phyloP scores from a whole-genome alignment of 2,329 filamentous ascomycete species.

The Ophiostoma ips region DNA sequence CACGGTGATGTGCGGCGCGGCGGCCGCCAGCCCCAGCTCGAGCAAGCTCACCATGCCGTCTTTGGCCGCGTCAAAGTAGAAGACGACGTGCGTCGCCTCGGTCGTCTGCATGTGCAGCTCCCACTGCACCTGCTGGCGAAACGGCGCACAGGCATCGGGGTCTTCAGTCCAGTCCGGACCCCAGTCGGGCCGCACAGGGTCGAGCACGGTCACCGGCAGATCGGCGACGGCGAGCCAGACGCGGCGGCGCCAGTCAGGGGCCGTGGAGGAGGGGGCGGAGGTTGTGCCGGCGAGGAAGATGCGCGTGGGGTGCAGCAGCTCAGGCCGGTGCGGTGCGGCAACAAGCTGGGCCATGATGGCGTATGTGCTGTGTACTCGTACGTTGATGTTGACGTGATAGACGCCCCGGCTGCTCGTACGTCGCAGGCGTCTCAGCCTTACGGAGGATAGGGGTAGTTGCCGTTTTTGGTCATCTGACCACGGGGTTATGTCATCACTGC shows the following conservation, averaged over 20 bases:
- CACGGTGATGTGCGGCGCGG: conserved; percentile 20
- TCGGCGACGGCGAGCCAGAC: conserved; percentile 28
- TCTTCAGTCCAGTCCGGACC: conserved; percentile 38
- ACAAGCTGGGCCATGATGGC: conserved; percentile 17
- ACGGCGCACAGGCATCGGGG: conserved; percentile 26
- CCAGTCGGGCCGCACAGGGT: conserved; percentile 45
- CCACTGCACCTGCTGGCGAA: conserved; percentile 43
- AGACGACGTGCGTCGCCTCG: conserved; percentile 35
- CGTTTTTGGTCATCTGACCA: too few species aligned
- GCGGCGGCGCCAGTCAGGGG: conserved; percentile 36
- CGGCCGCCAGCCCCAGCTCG: conserved; percentile 41
- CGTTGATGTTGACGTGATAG: too few species aligned
- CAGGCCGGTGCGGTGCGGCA: conserved; percentile 15
- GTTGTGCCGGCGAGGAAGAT: conserved; percentile 49
- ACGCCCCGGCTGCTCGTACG: too few species aligned
- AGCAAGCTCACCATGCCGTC: conserved; percentile 43
- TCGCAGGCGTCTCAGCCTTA: too few species aligned
- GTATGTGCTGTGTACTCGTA: too few species aligned
- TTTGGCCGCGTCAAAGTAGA: conserved; percentile 41
- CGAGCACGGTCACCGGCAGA: conserved; percentile 38
- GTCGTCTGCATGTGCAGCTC: conserved; percentile 42
- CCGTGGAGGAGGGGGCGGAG: neutral
- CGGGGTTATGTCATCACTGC: too few species aligned
- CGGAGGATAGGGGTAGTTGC: too few species aligned
- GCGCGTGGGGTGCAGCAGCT: conserved; percentile 15